Evolutionary conservation across 306 rosid genomes (phyloP), one percentile per base, ranked within the genome.

Genomic region (Prinsepia uniflora): DNA sequence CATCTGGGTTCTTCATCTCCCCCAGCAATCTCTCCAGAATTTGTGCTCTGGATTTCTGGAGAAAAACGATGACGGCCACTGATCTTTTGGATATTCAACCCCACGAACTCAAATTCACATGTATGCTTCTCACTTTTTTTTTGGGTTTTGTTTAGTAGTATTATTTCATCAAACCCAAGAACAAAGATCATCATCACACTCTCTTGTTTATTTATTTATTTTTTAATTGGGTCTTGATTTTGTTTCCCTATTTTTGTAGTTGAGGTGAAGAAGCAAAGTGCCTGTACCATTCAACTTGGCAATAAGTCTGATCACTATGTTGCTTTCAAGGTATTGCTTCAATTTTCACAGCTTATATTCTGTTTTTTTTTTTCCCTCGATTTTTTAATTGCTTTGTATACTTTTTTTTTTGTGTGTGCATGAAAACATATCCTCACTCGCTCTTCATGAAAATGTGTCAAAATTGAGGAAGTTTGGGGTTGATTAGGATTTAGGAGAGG

Each of bases 181-280:
- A 20, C 44, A 41, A 70, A 70, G 40, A 17, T 36, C 46, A 15
- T 5, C 8, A 57, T 24, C 39, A 14, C 36, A 22, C 45, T 57
- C 2, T 19, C 50, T 47, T 49, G 50, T 19, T 39, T 60, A 5
- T n/a, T n/a, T n/a, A 43, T 56, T 15, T 68, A 7, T 19, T 68
- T 19, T n/a, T 42, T 61, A 48, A 34, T 71, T 8, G 72, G 49
- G 43, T 66, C 54, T 42, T 64, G 13, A 44, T 61, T 48, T 74
- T 41, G 67, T 74, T 42, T 47, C 59, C 81, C 66, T 72, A 10
- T 10, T 2, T 30, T 30, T 52, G 8, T 66, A 90, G 99, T 94
- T 82, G 97, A 94, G 81, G 64, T 84, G 75, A 89, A 86, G 92
- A 94, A 86, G 83, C 99, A 87, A 46, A 89, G 88, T 83, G 84